Base-by-base conservation (phyloP, 1,284 basidiomycete genomes). In the Cryptococcus maquisensis region DNA sequence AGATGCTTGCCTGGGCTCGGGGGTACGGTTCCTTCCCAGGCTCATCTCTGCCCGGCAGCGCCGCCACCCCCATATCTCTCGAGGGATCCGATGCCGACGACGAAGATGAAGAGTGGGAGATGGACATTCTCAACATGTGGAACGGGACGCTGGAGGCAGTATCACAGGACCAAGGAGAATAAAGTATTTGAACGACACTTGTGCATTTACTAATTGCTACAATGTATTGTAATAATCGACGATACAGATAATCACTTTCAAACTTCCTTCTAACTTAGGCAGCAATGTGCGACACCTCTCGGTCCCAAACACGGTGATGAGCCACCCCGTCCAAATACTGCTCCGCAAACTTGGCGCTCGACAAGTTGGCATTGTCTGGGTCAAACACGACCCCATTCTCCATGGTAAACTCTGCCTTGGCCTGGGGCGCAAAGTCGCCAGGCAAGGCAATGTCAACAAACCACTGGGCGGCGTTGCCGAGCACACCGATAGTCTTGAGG, bases 401-500 rank as follows among this genome's bases (percentile, higher is more conserved):
- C 40, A 54, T 37, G 56, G 66, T 50, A 21, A 59, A 28, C 28
- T 63, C 20, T 28, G 39, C 49, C 61, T 69, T 62, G 60, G 63
- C 64, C 26, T 54, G 53, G 16, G 54, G 50, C 21, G 60, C 52
- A 49, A 73, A 64, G 54, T 73, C 73, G 38, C 70, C 71, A 1
- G 74, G 68, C 2, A 76, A 66, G 39, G 62, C 67, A 32, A 66
- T 49, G 47, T 68, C 63, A 18, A 56, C 59, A 44, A 73, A 40
- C 70, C 68, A 77, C 16, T 54, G 53, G 42, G 75, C 68, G 13
- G 71, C 69, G 47, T 73, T 72, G 38, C 86, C 88, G 38, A 85
- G 78, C 5, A 84, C 86, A n/a, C 83, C 85, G 49, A 90, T 86
- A 12, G 84, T 68, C 74, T 90, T 89, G 71, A 83, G 83, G 70